A percentile compares a stretch with the other conserved stretches of the same genome.
phyloP scores from a whole-genome alignment of 2,329 filamentous ascomycete species.

The Fusarium drepaniforme region DNA sequence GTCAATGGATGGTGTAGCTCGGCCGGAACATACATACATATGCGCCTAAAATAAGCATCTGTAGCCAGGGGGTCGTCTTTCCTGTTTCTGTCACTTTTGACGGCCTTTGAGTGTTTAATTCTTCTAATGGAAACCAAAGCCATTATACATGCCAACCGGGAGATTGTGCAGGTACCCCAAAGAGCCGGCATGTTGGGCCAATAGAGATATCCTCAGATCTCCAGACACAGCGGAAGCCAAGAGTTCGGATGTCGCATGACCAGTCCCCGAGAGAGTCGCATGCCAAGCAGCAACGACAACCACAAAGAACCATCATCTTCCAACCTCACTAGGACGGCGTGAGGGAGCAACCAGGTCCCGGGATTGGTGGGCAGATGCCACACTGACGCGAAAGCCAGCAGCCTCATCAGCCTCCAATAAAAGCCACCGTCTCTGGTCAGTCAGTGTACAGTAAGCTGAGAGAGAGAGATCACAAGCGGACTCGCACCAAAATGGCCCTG shows the following conservation, averaged over 20 bases:
- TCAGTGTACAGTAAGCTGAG: not conserved
- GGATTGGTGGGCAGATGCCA: conserved; percentile 13
- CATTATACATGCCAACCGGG: conserved; percentile 12
- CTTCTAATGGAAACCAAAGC: conserved; percentile 39
- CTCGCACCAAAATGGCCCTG: conserved; percentile 7
- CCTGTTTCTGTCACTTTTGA: conserved; percentile 22
- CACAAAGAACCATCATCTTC: conserved; percentile 7
- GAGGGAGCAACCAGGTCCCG: not conserved
- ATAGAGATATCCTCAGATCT: not conserved
- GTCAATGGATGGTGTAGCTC: conserved; percentile 22
- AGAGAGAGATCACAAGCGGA: not conserved
- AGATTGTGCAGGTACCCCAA: not conserved
- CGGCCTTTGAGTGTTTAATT: conserved; percentile 38
- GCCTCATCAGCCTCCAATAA: conserved; percentile 17
- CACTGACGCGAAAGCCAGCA: conserved; percentile 1
- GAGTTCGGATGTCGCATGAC: conserved; percentile 13
- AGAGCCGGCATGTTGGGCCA: not conserved
- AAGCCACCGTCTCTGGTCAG: not conserved
- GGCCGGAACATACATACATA: conserved; percentile 23
- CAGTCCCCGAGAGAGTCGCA: conserved; percentile 12
- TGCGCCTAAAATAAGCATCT: conserved; percentile 45
- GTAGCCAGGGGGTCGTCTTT: conserved; percentile 32
- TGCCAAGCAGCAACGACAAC: not conserved
- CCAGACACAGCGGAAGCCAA: conserved; percentile 4
- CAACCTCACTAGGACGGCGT: conserved; percentile 7